phyloP scores from a whole-genome alignment of 1,284 basidiomycete species.

The Xerocomus cyaneibrunnescens region DNA sequence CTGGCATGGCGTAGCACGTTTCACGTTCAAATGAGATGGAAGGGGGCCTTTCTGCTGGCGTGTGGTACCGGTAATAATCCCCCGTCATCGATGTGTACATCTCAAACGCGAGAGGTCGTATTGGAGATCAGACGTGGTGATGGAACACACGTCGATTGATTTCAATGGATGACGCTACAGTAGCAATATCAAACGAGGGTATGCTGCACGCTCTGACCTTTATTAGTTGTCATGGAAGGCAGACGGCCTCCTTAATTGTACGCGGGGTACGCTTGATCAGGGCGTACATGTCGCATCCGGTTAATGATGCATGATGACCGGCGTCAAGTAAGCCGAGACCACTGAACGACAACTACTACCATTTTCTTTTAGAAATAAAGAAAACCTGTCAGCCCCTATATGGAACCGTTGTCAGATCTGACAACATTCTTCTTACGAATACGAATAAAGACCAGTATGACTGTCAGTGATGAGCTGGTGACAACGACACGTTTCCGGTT shows the following conservation, averaged over 20 bases:
- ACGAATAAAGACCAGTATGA: neutral
- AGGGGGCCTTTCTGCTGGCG: neutral
- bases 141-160: constrained; percentile 1
- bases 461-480: neutral
- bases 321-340: neutral
- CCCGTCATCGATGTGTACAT: neutral
- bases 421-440: neutral
- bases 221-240: neutral
- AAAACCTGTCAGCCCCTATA: neutral
- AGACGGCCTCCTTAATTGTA: neutral
- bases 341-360: neutral
- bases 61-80: neutral
- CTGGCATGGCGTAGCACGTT: constrained; percentile 8
- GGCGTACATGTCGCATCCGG: neutral
- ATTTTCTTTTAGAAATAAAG: neutral
- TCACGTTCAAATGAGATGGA: constrained; percentile 10
- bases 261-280: neutral
- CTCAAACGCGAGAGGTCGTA: constrained; percentile 1
- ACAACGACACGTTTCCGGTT: neutral
- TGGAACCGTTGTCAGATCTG: neutral
- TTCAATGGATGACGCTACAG: neutral
- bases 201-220: neutral
- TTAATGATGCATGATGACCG: neutral
- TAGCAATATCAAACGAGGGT: neutral
- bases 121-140: constrained; percentile 2